These are phyloP conservation scores for Auriscalpium orientale DNA, from an alignment of 768 basidiomycete species.

Conservation along the genomic window DNA sequence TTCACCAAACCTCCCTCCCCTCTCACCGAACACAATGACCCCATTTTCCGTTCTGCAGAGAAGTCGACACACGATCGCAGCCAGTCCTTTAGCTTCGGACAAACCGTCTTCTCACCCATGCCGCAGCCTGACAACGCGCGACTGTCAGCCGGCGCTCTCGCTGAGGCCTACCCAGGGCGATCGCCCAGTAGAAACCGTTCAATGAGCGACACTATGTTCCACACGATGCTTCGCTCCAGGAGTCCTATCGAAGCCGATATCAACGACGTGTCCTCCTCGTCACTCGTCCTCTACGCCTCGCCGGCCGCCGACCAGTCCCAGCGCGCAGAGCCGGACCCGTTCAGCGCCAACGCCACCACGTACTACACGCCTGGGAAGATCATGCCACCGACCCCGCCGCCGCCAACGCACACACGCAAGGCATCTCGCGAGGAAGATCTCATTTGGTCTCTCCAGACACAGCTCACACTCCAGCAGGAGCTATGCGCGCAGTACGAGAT, in stretches of 20 bases:
- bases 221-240: conserved; percentile 40
- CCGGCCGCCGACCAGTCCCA: conserved; percentile 12
- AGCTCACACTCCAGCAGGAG: conserved; percentile 68
- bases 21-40: background rate
- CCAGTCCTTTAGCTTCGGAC: conserved; percentile 63
- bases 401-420: conserved; percentile 40
- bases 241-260: conserved; percentile 52
- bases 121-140: conserved; percentile 22
- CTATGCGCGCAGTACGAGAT: conserved; percentile 70
- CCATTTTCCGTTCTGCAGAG: conserved; percentile 9
- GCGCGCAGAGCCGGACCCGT: conserved; percentile 57
- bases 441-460: conserved; percentile 67
- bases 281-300: conserved; percentile 37
- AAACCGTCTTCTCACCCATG: conserved; percentile 50
- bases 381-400: conserved; percentile 54
- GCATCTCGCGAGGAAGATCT: conserved; percentile 65
- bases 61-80: conserved; percentile 42
- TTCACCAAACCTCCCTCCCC: conserved; percentile 7
- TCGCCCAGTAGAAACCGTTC: conserved; percentile 39
- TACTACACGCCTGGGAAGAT: conserved; percentile 73
- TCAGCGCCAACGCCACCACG: conserved; percentile 62
- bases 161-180: conserved; percentile 1
- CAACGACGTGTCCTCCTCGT: conserved; percentile 46
- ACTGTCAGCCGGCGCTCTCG: background rate
- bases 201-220: conserved; percentile 58